Base-by-base conservation (phyloP, 768 basidiomycete genomes). In the Leccinum ochraceum region DNA sequence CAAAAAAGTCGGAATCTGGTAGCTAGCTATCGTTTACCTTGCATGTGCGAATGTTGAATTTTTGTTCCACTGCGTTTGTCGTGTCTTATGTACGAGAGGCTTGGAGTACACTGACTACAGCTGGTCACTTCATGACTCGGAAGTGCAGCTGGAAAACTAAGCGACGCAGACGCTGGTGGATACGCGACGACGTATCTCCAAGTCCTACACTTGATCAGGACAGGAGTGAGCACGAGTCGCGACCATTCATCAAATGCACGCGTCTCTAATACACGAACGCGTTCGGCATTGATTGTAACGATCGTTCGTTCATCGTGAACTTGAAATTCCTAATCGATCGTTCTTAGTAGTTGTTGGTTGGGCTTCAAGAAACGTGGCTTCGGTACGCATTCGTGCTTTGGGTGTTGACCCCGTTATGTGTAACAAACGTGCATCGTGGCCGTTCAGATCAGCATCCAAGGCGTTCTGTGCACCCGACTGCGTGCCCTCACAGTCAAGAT, bases 291-390 rank as follows among this genome's bases (percentile, higher is more conserved):
- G 74, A 36, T 16, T 16, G n/a, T n/a, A 32, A 20, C 30, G 20
- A 56, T 24, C 57, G 26, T 9, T 26, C 37, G 37, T 42, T 42
- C 34, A 60, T 11, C 26, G 37, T 32, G 9, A 4, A 9, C 30
- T 9, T 30, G 30, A 30, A 17, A 39, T 39, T 10, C 30, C 32
- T 16, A 22, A 32, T 30, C 28, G 83, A 2, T 86, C n/a, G 2
- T 42, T 86, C 82, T 28, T 28, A 28, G 26, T 28, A 7, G 26
- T 28, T 28, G 26, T 0, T 28, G 26, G 26, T 0, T 28, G 26
- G 6, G 26, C 26, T 56, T 82, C 67, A 93, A 93, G 74, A 92
- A 92, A 70, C 80, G 91, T 30, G 91, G 91, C 2, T 86, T 91
- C 69, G 90, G 90, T 26, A 34, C 11, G 11, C 32, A 34, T 34